These are phyloP conservation scores for Cryptococcus maquisensis DNA, from an alignment of 1,284 basidiomycete species.

Conservation along the genomic window DNA sequence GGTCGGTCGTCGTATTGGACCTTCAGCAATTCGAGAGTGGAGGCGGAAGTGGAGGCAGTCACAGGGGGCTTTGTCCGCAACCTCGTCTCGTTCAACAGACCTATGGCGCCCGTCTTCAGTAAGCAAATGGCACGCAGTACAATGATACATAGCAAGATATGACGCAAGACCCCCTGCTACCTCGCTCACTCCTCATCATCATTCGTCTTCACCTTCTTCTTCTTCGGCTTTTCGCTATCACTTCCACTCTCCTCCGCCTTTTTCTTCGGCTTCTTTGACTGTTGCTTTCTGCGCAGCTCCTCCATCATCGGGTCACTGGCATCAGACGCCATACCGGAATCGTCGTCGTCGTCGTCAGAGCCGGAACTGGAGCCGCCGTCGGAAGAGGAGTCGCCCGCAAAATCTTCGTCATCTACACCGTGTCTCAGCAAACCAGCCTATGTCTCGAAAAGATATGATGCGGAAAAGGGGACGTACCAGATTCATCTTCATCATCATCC, in stretches of 20 bases:
- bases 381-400: conserved; percentile 68
- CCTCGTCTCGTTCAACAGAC: no score
- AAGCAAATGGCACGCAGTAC: no score
- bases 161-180: not conserved
- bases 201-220: conserved; percentile 42
- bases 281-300: conserved; percentile 55
- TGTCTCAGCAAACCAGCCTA: not conserved
- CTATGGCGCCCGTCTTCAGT: no score
- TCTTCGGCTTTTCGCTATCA: conserved; percentile 35
- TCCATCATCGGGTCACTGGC: conserved; percentile 61
- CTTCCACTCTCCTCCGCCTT: conserved; percentile 37
- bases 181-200: conserved; percentile 10
- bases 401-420: conserved; percentile 72
- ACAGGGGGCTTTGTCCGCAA: no score
- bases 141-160: no score
- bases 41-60: no score
- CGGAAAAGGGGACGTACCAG: conserved; percentile 56
- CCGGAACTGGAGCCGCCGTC: conserved; percentile 80
- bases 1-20: no score
- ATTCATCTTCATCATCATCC: conserved; percentile 73
- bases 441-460: not conserved
- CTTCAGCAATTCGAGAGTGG: no score
- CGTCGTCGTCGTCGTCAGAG: conserved; percentile 61
- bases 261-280: conserved; percentile 54
- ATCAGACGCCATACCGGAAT: conserved; percentile 53